Evolutionary conservation across 2,329 filamentous ascomycete species (phyloP).

Genomic region (Stagonosporopsis cucurbitacearum): DNA sequence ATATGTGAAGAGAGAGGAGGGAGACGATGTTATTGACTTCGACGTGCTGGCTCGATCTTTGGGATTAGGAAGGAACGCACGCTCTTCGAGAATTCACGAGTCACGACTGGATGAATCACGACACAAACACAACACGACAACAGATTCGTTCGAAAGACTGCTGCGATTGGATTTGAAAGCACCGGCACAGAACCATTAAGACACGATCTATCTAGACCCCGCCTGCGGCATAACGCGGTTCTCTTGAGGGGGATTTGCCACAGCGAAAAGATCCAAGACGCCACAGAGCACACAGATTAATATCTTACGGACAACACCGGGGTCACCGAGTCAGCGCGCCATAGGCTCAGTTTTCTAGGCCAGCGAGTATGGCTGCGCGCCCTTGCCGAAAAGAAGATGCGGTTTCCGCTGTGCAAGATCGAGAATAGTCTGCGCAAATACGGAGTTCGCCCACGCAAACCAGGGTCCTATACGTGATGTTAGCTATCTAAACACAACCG

Average conservation of each 20-base stretch:
- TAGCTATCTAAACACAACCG: too few relatives aligned
- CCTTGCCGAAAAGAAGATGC: constrained; percentile 78
- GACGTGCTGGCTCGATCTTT: neutral
- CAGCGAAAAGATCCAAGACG: neutral
- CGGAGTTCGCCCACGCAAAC: constrained; percentile 98
- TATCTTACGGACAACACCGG: neutral
- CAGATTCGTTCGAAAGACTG: too few relatives aligned
- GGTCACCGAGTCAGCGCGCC: neutral
- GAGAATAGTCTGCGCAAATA: constrained; percentile 91
- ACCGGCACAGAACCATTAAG: neutral
- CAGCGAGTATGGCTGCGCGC: constrained; percentile 52
- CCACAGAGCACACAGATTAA: neutral
- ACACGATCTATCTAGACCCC: neutral
- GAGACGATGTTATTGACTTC: neutral
- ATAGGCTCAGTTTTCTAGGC: constrained; percentile 2
- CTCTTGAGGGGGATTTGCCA: neutral
- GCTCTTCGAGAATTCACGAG: too few relatives aligned
- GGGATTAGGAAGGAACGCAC: neutral
- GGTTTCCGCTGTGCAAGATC: constrained; percentile 90
- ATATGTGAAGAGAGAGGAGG: constrained; percentile 63
- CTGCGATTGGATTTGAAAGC: neutral
- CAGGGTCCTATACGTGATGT: constrained; percentile 66
- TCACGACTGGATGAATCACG: neutral
- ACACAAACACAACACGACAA: neutral
- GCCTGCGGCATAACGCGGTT: neutral